Evolutionary conservation across 2,329 filamentous ascomycete genomes (phyloP).

Genomic region (Colletotrichum sp.): DNA sequence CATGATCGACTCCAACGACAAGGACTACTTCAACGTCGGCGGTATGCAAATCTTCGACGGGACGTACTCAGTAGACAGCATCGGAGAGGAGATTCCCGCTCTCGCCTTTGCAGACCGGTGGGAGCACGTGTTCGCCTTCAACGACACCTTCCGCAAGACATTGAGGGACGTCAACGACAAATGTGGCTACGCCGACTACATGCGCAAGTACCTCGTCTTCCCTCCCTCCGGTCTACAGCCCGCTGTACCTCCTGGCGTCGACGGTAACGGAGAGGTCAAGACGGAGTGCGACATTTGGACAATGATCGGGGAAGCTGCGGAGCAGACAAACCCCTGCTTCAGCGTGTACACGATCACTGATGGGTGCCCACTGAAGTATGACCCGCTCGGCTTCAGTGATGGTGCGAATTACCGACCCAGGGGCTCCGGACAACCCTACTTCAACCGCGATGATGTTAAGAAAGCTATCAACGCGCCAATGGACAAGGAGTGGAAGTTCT

Average conservation of each 20-base stretch:
- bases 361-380: conserved; percentile 73
- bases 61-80: conserved; percentile 55
- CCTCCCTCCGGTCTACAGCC: conserved; percentile 70
- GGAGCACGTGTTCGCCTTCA: conserved; percentile 65
- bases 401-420: conserved; percentile 66
- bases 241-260: conserved; percentile 45
- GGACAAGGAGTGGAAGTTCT: conserved; percentile 29
- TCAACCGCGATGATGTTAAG: conserved; percentile 74
- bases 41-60: conserved; percentile 79
- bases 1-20: conserved; percentile 72
- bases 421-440: conserved; percentile 67
- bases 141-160: conserved; percentile 59
- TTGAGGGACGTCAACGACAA: conserved; percentile 56
- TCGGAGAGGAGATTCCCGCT: conserved; percentile 52
- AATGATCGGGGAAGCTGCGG: conserved; percentile 58
- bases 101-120: conserved; percentile 67
- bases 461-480: conserved; percentile 68
- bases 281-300: conserved; percentile 61
- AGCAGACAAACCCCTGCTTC: conserved; percentile 76
- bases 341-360: conserved; percentile 76
- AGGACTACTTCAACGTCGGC: conserved; percentile 69
- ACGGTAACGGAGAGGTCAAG: conserved; percentile 36
- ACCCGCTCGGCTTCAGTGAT: conserved; percentile 74
- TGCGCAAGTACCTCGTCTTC: conserved; percentile 68
- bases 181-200: conserved; percentile 68